Evolutionary conservation across 192 early-diverging fungal genomes (phyloP), one percentile per base, ranked within the genome.

Genomic region (Paraglomus occultum): DNA sequence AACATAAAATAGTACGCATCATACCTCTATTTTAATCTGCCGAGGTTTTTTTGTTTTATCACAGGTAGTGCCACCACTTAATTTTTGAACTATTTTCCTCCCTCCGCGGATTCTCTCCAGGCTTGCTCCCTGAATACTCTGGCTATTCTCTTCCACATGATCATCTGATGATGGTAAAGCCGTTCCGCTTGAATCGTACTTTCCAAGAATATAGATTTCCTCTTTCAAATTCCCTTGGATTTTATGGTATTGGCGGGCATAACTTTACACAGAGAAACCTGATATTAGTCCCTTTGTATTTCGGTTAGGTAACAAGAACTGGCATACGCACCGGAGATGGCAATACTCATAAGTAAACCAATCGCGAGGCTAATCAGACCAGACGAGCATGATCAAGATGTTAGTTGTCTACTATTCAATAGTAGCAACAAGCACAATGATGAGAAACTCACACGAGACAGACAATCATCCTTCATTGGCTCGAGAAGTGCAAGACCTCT

Each of bases 271-370:
- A 3, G 31, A 3, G 31, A 31, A 31, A 31, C 31, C 31, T 31
- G 31, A 31, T 31, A 31, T 31, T 31, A 31, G 31, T 31, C 31
- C 3, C n/a, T 1, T 31, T 31, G 31, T 31, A 31, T 31, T 31
- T 31, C 31, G 31, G 31, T 2, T 31, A 31, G 31, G 31, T 31
- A 31, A 31, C 31, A 31, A 31, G 31, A 40, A 5, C n/a, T 38
- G n/a, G 31, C 8, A 23, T 51, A 4, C 46, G 55, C 31, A 69
- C 67, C 18, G 49, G 10, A 69, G 43, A 76, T 93, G 93, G 72
- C 94, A 96, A 73, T 91, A 96, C 73, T 93, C 90, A 71, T 94
- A 96, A 0, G 85, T 85, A 90, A 91, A 96, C 77, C 84, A 94
- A 20, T 79, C 82, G 7, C 43, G 5, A 9, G 1, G 50, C 78